Conservation (phyloP, 306 rosid genomes). For the Acacia confusa region DNA sequence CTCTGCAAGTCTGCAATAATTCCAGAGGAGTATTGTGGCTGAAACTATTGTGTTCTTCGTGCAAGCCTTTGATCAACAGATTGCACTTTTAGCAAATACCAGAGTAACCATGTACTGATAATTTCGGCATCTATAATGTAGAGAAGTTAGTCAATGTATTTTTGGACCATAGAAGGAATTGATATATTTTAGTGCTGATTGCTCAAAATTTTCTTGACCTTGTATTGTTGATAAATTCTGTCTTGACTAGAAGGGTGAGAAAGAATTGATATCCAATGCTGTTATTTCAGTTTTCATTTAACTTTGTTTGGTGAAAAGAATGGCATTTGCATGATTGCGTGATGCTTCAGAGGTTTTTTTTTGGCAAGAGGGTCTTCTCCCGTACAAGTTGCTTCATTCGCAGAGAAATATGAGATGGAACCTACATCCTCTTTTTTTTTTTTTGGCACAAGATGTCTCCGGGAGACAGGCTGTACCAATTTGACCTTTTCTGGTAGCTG, state of each 20-base stretch:
- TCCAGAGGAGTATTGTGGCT: not conserved
- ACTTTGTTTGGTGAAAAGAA: not conserved
- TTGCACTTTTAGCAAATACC: not conserved
- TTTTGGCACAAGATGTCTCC: not conserved
- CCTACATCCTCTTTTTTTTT: not conserved
- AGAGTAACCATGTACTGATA: not conserved
- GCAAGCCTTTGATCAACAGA: not conserved
- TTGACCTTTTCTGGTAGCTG: not conserved
- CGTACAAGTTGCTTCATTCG: not conserved
- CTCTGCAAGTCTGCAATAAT: conserved; percentile 6
- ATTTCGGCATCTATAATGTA: conserved; percentile 1
- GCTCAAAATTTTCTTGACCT: not conserved
- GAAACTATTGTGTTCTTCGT: not conserved
- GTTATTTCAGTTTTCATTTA: not conserved
- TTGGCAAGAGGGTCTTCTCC: not conserved
- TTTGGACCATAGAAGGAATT: not conserved
- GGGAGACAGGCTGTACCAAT: not conserved
- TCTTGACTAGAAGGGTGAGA: not conserved
- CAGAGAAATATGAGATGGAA: not conserved
- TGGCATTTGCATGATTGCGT: not conserved
- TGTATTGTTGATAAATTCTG: not conserved
- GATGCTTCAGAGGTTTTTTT: not conserved
- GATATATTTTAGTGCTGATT: not conserved
- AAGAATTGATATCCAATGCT: conserved; percentile 10
- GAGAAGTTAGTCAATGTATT: not conserved